These are phyloP conservation scores for Hura crepitans DNA, from an alignment of 441 rosid genomes.

Conservation along the genomic window DNA sequence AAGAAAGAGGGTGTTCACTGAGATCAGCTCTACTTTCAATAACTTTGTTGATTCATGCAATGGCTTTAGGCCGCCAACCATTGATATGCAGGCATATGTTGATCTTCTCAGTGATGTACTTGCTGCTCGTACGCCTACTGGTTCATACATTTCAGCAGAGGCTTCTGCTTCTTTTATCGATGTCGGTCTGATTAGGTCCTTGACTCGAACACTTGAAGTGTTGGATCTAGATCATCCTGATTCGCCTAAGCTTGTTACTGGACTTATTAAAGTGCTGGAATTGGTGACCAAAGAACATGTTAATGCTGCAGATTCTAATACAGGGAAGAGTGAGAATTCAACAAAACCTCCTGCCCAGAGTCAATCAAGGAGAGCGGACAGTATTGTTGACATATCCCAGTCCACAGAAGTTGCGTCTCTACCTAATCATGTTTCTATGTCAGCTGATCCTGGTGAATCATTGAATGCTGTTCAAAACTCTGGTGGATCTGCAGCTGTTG, in stretches of 20 bases:
- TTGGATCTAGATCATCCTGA: conserved; percentile 88
- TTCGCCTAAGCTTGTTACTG: conserved; percentile 82
- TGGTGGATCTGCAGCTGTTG: conserved; percentile 79
- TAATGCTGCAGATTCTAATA: conserved; percentile 51
- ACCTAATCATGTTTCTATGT: conserved; percentile 53
- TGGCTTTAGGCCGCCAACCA: conserved; percentile 58
- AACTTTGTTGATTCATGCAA: conserved; percentile 59
- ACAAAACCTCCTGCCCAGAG: conserved; percentile 46
- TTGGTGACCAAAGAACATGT: conserved; percentile 93
- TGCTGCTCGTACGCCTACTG: conserved; percentile 80
- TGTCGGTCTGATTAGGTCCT: conserved; percentile 79
- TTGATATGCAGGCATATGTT: conserved; percentile 62
- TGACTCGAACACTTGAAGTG: conserved; percentile 78
- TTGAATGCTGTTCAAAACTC: conserved; percentile 49
- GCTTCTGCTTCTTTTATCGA: conserved; percentile 91
- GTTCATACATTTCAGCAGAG: conserved; percentile 78
- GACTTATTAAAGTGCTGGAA: conserved; percentile 85
- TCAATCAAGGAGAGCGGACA: conserved; percentile 58
- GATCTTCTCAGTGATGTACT: conserved; percentile 91
- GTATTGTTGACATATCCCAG: conserved; percentile 51
- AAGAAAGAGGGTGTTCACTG: conserved; percentile 77
- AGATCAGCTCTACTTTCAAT: conserved; percentile 61
- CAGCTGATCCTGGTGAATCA: conserved; percentile 52
- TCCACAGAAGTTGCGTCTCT: conserved; percentile 54
- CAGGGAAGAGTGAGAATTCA: conserved; percentile 62